Percentiles rank a stretch among this genome's conserved stretches.
Conservation (phyloP, 148 eudicot species). For the Selenicereus undatus region DNA sequence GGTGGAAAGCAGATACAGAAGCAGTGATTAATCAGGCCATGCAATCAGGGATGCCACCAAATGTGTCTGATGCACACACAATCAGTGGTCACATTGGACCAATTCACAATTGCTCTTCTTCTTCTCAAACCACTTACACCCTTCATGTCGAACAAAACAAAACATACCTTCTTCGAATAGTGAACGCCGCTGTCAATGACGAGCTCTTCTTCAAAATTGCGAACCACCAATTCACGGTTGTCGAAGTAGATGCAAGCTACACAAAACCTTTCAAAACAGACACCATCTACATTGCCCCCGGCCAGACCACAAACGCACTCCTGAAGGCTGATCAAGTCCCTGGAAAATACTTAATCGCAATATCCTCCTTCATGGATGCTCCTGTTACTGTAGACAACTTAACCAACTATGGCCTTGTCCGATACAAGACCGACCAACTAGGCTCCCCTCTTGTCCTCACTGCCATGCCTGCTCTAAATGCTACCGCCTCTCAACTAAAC, state of each 20-base stretch:
- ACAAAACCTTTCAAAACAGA: conserved; percentile 60
- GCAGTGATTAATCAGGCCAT: conserved; percentile 56
- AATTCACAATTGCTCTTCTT: conserved; percentile 39
- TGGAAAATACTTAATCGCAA: conserved; percentile 50
- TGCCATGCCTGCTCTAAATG: conserved; percentile 43
- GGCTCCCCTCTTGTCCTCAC: conserved; percentile 35
- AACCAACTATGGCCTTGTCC: conserved; percentile 38
- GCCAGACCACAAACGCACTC: conserved; percentile 75
- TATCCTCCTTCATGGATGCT: conserved; percentile 78
- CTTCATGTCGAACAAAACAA: conserved; percentile 51
- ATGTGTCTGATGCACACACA: conserved; percentile 73
- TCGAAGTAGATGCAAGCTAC: conserved; percentile 73
- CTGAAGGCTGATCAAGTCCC: conserved; percentile 41
- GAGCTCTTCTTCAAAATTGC: conserved; percentile 79
- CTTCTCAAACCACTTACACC: conserved; percentile 48
- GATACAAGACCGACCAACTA: conserved; percentile 29
- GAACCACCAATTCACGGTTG: conserved; percentile 53
- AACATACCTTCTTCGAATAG: conserved; percentile 56
- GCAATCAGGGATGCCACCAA: conserved; percentile 53
- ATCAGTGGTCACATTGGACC: conserved; percentile 71
- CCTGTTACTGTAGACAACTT: conserved; percentile 53
- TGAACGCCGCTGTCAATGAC: conserved; percentile 77
- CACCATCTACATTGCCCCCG: conserved; percentile 63
- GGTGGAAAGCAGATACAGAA: conserved; percentile 87
- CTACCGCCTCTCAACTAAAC: conserved; percentile 35